Evolutionary conservation across 2,329 filamentous ascomycete species (phyloP), one percentile per base, ranked within the genome.

Genomic region (Cadophora gregata): DNA sequence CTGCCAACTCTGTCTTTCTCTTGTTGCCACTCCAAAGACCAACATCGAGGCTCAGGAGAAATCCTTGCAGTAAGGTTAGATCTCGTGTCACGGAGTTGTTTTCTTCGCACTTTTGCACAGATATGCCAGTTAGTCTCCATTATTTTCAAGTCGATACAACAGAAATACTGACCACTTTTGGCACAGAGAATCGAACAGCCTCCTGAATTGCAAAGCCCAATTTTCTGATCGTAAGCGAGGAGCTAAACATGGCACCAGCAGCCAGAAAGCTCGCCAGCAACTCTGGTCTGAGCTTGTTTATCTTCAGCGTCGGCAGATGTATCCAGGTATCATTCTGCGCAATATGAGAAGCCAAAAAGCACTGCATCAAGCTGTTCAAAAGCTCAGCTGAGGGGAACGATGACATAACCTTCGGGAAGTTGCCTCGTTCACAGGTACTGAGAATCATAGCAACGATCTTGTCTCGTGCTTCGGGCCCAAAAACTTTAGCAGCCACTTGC

Each of bases 201-300:
- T 42, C 38, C 14, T 42, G 38, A 19, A 42, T 42, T 3, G 38
- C 38, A 42, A 42, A 42, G 14, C 38, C 38, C 38, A 42, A 19
- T 19, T 42, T 42, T 6, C 50, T 27, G 50, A 55, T 55, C 19
- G 50, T 55, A 16, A 55, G 50, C 14, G 50, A 55, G 9, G 50
- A 55, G 50, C 50, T 55, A 14, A 55, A 55, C 50, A 55, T 55
- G n/a, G 50, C 50, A 8, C 50, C 50, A 6, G 50, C 50, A n/a
- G 50, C 25, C 25, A 55, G 8, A 8, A 55, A 55, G 14, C 50
- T 55, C 29, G 25, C 50, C 29, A 55, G 50, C 50, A 55, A 33
- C 19, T 55, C 50, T 24, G 50, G 50, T 29, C 50, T 55, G 25
- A 31, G 33, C 50, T 55, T 55, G 50, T 19, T 16, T 10, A 55